A percentile compares a stretch with the other conserved stretches of the same genome.
phyloP scores from a whole-genome alignment of 257 asterid species.

The Verbena officinalis region DNA sequence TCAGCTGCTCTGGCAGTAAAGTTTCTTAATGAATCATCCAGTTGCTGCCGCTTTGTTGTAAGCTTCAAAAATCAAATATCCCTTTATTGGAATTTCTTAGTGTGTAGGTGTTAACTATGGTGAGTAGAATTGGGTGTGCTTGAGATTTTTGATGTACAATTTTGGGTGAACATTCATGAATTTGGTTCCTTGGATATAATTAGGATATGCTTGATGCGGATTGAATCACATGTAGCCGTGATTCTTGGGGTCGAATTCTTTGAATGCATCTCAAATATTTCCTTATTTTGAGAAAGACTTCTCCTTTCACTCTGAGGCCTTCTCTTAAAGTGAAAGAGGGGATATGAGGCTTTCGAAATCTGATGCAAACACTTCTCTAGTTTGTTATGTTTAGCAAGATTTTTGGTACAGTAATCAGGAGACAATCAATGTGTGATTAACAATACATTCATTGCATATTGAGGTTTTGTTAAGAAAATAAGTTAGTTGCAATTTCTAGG shows the following conservation, averaged over 20 bases:
- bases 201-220: slow-evolving; percentile 15
- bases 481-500: background rate
- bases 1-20: slow-evolving; percentile 70
- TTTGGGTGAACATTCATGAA: slow-evolving; percentile 9
- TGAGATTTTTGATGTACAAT: background rate
- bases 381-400: background rate
- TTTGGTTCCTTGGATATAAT: slow-evolving; percentile 19
- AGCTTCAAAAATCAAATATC: slow-evolving; percentile 17
- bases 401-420: background rate
- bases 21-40: slow-evolving; percentile 64
- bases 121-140: too few species aligned
- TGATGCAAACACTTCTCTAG: background rate
- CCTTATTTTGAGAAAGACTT: background rate
- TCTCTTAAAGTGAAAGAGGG: too few species aligned
- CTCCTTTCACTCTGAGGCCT: too few species aligned
- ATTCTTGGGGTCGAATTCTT: background rate
- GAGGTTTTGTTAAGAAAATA: background rate
- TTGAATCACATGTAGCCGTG: background rate
- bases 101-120: background rate
- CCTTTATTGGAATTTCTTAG: background rate
- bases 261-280: background rate
- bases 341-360: too few species aligned
- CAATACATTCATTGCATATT: background rate
- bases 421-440: background rate
- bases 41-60: slow-evolving; percentile 80